A percentile compares a stretch with the other conserved stretches of the same genome.
phyloP scores from a whole-genome alignment of 306 rosid species.

The Citrullus colocynthis region DNA sequence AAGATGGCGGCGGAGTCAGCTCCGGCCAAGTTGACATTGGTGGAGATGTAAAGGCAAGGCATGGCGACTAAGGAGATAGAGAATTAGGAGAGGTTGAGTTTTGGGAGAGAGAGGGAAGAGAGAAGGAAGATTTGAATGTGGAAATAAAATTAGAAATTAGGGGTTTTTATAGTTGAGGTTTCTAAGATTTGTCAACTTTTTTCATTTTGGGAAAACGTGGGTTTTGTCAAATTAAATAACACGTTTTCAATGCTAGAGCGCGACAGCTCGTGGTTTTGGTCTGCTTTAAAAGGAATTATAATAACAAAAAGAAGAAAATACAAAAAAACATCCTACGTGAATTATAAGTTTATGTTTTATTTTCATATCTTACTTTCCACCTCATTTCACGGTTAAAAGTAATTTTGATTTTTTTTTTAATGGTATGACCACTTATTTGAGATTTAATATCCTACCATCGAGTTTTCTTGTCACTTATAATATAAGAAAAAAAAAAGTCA shows the following conservation, averaged over 20 bases:
- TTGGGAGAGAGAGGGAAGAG: not conserved
- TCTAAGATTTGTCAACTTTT: not conserved
- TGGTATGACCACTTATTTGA: too few relatives aligned
- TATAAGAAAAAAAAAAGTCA: too few relatives aligned
- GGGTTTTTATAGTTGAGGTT: not conserved
- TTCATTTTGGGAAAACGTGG: not conserved
- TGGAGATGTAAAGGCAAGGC: conserved; percentile 11
- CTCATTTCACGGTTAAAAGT: too few relatives aligned
- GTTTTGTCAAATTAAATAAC: not conserved
- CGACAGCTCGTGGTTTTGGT: not conserved
- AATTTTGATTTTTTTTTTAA: too few relatives aligned
- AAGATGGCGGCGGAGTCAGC: not conserved
- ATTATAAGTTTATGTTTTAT: too few relatives aligned
- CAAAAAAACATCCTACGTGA: too few relatives aligned
- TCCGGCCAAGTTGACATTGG: conserved; percentile 4
- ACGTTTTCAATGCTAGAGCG: not conserved
- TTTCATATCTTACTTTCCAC: too few relatives aligned
- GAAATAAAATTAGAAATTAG: not conserved
- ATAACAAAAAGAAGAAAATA: not conserved
- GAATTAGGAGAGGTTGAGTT: not conserved
- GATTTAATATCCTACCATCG: too few relatives aligned
- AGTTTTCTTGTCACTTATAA: too few relatives aligned
- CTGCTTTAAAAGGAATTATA: too few relatives aligned
- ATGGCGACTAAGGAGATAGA: not conserved
- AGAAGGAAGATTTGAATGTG: not conserved